Evolutionary conservation across 2,329 filamentous ascomycete species (phyloP).

Genomic region (Parafenestella ontariensis): DNA sequence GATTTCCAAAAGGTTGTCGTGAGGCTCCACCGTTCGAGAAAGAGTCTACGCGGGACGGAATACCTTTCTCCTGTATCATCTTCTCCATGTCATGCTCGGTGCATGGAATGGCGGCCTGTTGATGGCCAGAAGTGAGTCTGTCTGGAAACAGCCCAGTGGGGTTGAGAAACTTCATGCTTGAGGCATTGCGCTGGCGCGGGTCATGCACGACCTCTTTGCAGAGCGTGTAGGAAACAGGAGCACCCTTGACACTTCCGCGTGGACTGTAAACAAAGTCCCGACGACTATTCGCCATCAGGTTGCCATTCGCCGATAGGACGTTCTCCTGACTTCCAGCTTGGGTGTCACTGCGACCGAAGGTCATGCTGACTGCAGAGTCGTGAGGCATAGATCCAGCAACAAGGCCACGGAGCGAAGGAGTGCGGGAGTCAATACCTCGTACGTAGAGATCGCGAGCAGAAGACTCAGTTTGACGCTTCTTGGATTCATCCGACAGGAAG

Average conservation of each 20-base stretch:
- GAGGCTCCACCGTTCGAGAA: constrained; percentile 14
- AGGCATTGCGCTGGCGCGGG: constrained; percentile 18
- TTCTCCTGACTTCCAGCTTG: constrained; percentile 34
- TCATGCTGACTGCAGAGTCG: constrained; percentile 40
- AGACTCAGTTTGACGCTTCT: constrained; percentile 20
- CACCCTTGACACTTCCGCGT: constrained; percentile 15
- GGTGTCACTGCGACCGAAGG: constrained; percentile 25
- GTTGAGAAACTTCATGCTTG: constrained; percentile 18
- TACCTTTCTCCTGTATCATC: constrained; percentile 25
- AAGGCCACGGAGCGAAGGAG: constrained; percentile 36
- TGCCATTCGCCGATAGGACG: constrained; percentile 20
- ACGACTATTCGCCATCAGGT: constrained; percentile 11
- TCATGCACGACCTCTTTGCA: constrained; percentile 23
- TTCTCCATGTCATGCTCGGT: constrained; percentile 19
- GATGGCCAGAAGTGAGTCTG: constrained; percentile 11
- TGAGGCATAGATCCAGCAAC: constrained; percentile 32
- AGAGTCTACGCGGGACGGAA: constrained; percentile 14
- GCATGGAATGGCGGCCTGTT: constrained; percentile 10
- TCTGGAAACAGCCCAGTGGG: constrained; percentile 20
- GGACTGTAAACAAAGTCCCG: constrained; percentile 24
- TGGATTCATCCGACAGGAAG: constrained; percentile 38
- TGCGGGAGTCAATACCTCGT: constrained; percentile 18
- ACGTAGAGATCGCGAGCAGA: constrained; percentile 14
- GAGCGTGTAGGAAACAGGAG: constrained; percentile 12
- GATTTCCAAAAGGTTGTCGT: constrained; percentile 36